Base-by-base conservation (phyloP, 371 early-diverging fungal genomes). In the Choanephora cucurbitarum region DNA sequence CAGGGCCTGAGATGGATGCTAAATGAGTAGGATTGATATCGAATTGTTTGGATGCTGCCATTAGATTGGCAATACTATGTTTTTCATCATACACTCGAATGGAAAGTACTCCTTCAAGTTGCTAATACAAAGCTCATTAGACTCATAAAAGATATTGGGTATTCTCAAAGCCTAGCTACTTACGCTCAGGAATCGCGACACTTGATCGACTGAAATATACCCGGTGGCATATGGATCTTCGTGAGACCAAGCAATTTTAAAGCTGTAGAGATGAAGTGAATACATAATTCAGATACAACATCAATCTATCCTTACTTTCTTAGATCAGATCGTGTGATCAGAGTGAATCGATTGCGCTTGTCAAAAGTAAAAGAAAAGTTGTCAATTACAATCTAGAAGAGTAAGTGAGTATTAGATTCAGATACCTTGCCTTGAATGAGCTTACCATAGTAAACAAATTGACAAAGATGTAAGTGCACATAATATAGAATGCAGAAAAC, bases 281-380 rank as follows among this genome's bases (percentile, higher is more conserved):
- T 44, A 19, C 40, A 5, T 40, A 17, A n/a, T 21, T 22, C 39
- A 23, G 24, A 52, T 3, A 24, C 3, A 42, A 19, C 19, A 17
- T 10, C 10, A 8, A 47, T 10, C 11, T 6, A 47, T 28, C 47
- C 62, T 60, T 63, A 75, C 75, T 52, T 18, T 51, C 79, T 48
- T 15, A 82, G 46, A 43, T 82, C 82, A 15, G 80, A 66, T 15
- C 77, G 62, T 4, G 82, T 80, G n/a, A 82, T 67, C 31, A 78
- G 52, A 0, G 79, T 77, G 19, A 77, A 80, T 32, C 70, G 59
- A 15, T 75, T 75, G 8, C 79, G 69, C 19, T 73, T 76, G 23
- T 80, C 80, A 65, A 80, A 82, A 0, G 82, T 78, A 34, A 78
- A 82, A 0, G 80, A 78, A 44, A 82, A 82, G 49, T 80, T 80